Evolutionary conservation across 257 asterid species (phyloP), one percentile per base, ranked within the genome.

Genomic region (Plectranthus barbatus): DNA sequence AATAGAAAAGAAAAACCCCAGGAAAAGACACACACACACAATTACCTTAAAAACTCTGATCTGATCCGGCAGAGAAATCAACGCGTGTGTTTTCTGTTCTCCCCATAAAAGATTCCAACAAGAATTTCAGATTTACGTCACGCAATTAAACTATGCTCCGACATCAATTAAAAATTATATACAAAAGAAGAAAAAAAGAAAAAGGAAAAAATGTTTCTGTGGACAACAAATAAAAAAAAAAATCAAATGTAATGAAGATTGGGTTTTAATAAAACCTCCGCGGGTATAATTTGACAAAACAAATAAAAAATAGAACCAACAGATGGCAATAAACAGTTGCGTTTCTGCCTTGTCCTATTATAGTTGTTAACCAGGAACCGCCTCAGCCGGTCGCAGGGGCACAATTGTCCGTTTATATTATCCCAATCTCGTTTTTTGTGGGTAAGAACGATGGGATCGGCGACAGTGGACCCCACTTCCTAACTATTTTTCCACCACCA

Each of bases 341-440:
- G n/a, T n/a, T 33, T 56, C 3, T 21, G 26, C 21, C 63, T 54
- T 36, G 24, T 39, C 40, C 12, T 61, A 47, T 67, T 67, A 21
- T 21, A 73, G 60, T 52, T 72, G n/a, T 34, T 62, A 66, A 69
- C 83, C 81, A 62, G 44, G 33, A 65, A 76, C 83, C 69, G 75
- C 64, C 1, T 23, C 9, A 39, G 12, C 70, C 76, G 80, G 86
- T 70, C 0, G 8, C 0, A 50, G 49, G 72, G 71, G 56, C 17
- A 52, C 5, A 57, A 56, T 31, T 39, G 72, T 68, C 76, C 66
- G 69, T 73, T 69, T 3, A 64, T 36, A 42, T 45, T 21, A 61
- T 60, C 64, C 31, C 64, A 49, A 66, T 63, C 60, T 46, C 36
- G 48, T 24, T 56, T 37, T 57, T 14, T 64, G 61, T 79, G 70